Base-by-base conservation (phyloP, 2,329 filamentous ascomycete species). In the Xylariaceae sp. region DNA sequence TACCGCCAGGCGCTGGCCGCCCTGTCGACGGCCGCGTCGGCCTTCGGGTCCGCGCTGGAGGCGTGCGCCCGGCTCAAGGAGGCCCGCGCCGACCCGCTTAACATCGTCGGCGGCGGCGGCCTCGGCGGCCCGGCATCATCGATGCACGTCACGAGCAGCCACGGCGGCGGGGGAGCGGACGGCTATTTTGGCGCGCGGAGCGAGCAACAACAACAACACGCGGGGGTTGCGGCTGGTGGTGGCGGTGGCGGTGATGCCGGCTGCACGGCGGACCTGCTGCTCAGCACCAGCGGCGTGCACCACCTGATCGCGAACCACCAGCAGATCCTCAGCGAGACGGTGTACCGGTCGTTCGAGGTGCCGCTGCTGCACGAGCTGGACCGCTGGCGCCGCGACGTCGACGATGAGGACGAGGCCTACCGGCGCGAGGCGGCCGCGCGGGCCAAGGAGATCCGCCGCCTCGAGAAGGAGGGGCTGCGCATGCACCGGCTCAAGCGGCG, bases 281-380 rank as follows among this genome's bases (percentile, higher is more conserved):
- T 83, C 38, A 68, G 74, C 19, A 72, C 76, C 10, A 72, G 74
- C 21, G 78, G 78, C 22, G 67, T 82, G 25, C 78, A 83, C 52
- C 75, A 82, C 48, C 65, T 83, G 14, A 65, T 81, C 37, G 77
- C 77, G 29, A 83, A 82, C 58, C 78, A 83, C 61, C 75, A 80
- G 54, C 76, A 81, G 51, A 82, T 83, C 46, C 67, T 83, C 3
- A 75, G 69, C 43, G 78, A 83, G 57, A 81, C 76, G 0, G 75
- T 83, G 7, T 82, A 83, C 56, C 67, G 77, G 35, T 68, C 67
- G 38, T 82, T 83, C 52, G 78, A 83, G 56, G 76, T 82, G 23
- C 78, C 78, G 4, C 61, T 83, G 15, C 64, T 82, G n/a, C 76
- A 81, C 58, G 78, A 82, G 57, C 63, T 82, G 19, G 78, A 83